Evolutionary conservation across 768 basidiomycete species (phyloP).

Genomic region (Tulasnella sp.): DNA sequence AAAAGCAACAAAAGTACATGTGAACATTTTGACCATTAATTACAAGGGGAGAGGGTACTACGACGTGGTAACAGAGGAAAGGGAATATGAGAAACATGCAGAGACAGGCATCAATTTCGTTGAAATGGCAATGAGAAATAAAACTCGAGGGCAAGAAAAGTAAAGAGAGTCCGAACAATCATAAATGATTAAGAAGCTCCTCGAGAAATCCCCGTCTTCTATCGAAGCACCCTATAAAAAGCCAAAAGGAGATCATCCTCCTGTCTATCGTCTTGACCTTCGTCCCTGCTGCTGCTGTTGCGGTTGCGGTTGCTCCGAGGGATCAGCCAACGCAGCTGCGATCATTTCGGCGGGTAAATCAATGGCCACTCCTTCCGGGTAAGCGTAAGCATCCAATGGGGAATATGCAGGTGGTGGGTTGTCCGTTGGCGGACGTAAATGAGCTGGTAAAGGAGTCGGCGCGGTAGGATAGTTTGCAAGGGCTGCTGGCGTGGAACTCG

Average conservation of each 20-base stretch:
- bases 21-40: conserved; percentile 19
- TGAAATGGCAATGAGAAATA: conserved; percentile 3
- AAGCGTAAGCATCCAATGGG: conserved; percentile 81
- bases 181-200: background rate
- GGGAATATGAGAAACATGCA: background rate
- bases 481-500: conserved; percentile 8
- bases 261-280: background rate
- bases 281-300: conserved; percentile 23
- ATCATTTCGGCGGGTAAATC: conserved; percentile 93
- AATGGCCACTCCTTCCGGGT: conserved; percentile 87
- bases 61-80: background rate
- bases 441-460: conserved; percentile 18
- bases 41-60: background rate
- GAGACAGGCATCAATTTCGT: background rate
- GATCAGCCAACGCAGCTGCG: conserved; percentile 82
- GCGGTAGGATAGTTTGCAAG: conserved; percentile 23
- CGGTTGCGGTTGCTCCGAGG: conserved; percentile 8
- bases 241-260: background rate
- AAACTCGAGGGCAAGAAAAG: background rate
- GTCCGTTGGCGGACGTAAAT: conserved; percentile 31
- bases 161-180: background rate
- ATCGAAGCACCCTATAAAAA: background rate
- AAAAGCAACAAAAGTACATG: background rate
- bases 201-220: background rate
- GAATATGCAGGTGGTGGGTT: conserved; percentile 86